Evolutionary conservation across 805 yeast species (phyloP).

Genomic region (Candida maltosa): DNA sequence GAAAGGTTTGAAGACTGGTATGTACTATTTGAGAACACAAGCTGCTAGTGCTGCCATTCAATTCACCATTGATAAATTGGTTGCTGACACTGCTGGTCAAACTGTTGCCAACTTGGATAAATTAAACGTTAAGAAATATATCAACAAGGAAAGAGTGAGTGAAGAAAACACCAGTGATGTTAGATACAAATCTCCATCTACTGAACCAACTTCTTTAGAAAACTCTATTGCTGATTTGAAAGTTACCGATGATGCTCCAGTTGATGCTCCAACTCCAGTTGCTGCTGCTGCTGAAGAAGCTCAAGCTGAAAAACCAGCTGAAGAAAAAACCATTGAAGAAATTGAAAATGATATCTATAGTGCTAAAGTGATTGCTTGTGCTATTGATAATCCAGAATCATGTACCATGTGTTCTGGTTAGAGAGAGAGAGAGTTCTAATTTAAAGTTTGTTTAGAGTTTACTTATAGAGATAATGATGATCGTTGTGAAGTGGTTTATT

Average conservation of each 20-base stretch:
- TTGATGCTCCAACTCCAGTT: conserved; percentile 11
- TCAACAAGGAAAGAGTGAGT: conserved; percentile 12
- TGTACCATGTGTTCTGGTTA: conserved; percentile 99
- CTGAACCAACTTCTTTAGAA: conserved; percentile 43
- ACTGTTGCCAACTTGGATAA: conserved; percentile 35
- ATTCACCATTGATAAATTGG: conserved; percentile 54
- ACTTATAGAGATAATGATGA: too few relatives aligned
- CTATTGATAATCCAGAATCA: conserved; percentile 93
- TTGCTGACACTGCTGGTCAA: conserved; percentile 36
- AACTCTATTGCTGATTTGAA: conserved; percentile 45
- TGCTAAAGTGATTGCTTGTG: conserved; percentile 93
- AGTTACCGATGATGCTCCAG: conserved; percentile 22
- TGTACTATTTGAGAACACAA: conserved; percentile 96
- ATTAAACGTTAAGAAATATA: conserved; percentile 37
- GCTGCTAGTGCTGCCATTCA: conserved; percentile 97
- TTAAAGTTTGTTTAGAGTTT: too few relatives aligned
- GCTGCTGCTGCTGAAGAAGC: conserved; percentile 10
- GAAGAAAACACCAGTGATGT: conserved; percentile 16
- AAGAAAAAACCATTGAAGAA: conserved; percentile 16
- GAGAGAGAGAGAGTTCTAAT: too few relatives aligned
- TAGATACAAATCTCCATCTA: conserved; percentile 26
- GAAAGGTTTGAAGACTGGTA: conserved; percentile 96
- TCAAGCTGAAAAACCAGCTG: conserved; percentile 13
- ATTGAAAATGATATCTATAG: conserved; percentile 80
- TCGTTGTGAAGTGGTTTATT: too few relatives aligned